Base-by-base conservation (phyloP, 139 green algal species). In the Chlorella sp. region DNA sequence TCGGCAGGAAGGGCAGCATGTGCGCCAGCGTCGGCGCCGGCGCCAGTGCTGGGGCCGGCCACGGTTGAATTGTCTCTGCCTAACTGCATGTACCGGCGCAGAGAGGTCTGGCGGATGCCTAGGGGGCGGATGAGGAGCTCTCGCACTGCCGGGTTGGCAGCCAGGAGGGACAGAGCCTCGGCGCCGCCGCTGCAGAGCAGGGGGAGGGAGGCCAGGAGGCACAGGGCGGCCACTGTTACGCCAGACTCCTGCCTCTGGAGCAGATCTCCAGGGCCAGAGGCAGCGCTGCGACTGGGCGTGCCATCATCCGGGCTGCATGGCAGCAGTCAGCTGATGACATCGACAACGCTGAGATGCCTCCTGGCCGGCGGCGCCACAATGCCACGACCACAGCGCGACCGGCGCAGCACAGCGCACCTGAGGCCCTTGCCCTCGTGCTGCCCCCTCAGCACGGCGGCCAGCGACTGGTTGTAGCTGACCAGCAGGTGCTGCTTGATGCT, bases 351-450 rank as follows among this genome's bases (percentile, higher is more conserved):
- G n/a, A n/a, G n/a, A n/a, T 57, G 48, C 9, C 48, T 57, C 48
- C 48, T 57, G 48, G n/a, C 48, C 48, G 48, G 30, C 28, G 32
- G 3, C 32, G 0, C 2, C 68, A 39, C 71, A 40, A 24, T 34
- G 32, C 1, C 68, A 76, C 68, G 7, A 0, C 26, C 64, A 71
- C 21, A 71, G 21, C 64, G 22, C 2, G 64, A 9, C 7, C 64
- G 24, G 64, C 64, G 21, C 24, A 14, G 64, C 64, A 71, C 64
- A 26, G 21, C 64, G 22, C 79, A 85, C 79, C 79, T 66, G 42
- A 85, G 32, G 28, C 30, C n/a, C 42, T 85, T 85, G 79, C 79
- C 79, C 42, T 34, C 79, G 79, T 85, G 79, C 79, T 85, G 79
- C 3, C 42, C 48, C 28, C 79, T 42, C 79, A 85, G 79, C 12